Percentiles rank a stretch among this genome's conserved stretches.
phyloP scores from a whole-genome alignment of 371 early-diverging fungal genomes.

The Coemansia sp. region DNA sequence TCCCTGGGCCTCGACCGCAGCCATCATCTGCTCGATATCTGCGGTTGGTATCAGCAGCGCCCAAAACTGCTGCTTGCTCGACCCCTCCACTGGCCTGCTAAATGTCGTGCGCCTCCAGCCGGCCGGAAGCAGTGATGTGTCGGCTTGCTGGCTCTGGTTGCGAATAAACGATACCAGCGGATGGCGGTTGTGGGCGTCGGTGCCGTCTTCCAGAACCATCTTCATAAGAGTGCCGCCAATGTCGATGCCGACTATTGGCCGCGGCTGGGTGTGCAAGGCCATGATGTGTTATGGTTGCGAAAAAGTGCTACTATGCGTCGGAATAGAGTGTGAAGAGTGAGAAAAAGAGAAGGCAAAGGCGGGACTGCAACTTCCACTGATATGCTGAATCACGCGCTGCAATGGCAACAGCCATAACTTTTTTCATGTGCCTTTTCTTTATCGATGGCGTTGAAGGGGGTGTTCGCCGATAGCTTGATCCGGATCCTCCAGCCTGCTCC shows the following conservation, averaged over 20 bases:
- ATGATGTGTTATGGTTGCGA: too few relatives aligned
- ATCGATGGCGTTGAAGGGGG: too few relatives aligned
- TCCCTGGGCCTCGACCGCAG: neutral
- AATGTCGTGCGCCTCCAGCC: constrained; percentile 5
- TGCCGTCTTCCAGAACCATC: neutral
- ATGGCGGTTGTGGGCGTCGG: neutral
- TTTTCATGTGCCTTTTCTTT: too few relatives aligned
- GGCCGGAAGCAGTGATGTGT: neutral
- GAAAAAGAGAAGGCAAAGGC: constrained; percentile 2
- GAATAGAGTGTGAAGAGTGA: too few relatives aligned
- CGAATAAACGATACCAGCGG: constrained; percentile 1
- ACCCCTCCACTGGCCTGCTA: neutral
- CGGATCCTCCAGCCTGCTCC: too few relatives aligned
- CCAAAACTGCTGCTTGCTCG: neutral
- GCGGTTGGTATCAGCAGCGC: constrained; percentile 12
- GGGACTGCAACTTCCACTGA: too few relatives aligned
- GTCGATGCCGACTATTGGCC: constrained; percentile 18
- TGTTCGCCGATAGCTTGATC: too few relatives aligned
- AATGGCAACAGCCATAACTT: too few relatives aligned
- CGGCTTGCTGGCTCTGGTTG: neutral
- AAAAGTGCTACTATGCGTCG: too few relatives aligned
- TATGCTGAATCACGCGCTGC: too few relatives aligned
- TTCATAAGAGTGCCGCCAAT: constrained; percentile 29
- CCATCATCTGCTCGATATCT: constrained; percentile 3
- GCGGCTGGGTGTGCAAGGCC: neutral